Conservation (phyloP, 495 filamentous ascomycete species). For the Penicillium atrosanguineum region DNA sequence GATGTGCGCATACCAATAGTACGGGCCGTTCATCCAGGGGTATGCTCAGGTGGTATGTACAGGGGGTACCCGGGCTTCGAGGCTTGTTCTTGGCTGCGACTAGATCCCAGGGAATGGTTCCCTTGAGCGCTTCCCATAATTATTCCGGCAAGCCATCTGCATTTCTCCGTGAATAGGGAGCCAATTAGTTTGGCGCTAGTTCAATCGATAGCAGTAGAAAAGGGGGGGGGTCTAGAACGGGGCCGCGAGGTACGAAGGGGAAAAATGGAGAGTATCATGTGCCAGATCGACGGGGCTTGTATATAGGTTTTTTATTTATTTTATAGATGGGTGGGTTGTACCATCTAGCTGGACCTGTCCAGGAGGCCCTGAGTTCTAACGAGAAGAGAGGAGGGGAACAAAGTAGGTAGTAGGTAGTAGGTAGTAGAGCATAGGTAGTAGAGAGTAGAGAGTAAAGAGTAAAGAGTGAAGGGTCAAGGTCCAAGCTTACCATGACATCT, state of each 20-base stretch:
- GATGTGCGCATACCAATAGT: background rate
- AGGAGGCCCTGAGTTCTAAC: no score
- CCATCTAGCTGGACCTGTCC: no score
- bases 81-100: conserved; percentile 20
- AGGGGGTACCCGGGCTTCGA: background rate
- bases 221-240: conserved; percentile 32
- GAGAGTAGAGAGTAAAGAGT: no score
- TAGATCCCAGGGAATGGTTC: conserved; percentile 10
- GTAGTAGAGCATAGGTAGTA: no score
- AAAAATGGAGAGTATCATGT: conserved; percentile 44
- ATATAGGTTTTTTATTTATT: background rate
- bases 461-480: no score
- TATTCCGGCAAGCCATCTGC: conserved; percentile 8
- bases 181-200: background rate
- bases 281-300: conserved; percentile 34
- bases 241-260: conserved; percentile 11
- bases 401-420: no score
- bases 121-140: conserved; percentile 7
- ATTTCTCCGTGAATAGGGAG: conserved; percentile 22
- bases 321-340: background rate
- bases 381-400: no score
- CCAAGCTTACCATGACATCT: no score
- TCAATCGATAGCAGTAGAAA: conserved; percentile 1
- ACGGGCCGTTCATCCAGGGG: background rate
- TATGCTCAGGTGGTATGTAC: background rate